These are phyloP conservation scores for Xylariaceae sp. DNA, from an alignment of 2,329 filamentous ascomycete species.

Conservation along the genomic window DNA sequence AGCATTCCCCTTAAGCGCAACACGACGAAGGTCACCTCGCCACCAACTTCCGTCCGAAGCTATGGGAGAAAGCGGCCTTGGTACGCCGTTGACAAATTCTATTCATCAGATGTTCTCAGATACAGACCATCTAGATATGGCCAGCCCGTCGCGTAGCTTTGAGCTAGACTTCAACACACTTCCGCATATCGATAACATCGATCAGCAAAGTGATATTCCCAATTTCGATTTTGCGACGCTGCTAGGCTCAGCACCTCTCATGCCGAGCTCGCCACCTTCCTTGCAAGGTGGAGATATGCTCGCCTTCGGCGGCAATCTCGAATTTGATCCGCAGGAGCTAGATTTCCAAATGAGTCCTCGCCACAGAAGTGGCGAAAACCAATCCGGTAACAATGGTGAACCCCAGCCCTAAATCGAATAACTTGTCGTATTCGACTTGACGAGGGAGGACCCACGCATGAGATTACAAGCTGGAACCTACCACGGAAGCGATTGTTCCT, in stretches of 20 bases:
- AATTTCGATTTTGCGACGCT: constrained; percentile 45
- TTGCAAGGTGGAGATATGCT: constrained; percentile 23
- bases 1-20: constrained; percentile 5
- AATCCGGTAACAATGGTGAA: not conserved
- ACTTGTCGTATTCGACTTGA: no score
- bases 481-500: no score
- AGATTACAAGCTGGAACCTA: no score
- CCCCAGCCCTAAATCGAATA: not conserved
- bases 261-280: constrained; percentile 46
- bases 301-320: constrained; percentile 22
- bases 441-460: no score
- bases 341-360: constrained; percentile 8
- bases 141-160: constrained; percentile 34
- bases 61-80: constrained; percentile 17
- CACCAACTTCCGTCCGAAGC: constrained; percentile 25
- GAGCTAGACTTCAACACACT: constrained; percentile 41
- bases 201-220: constrained; percentile 15
- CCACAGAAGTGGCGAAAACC: constrained; percentile 2
- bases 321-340: constrained; percentile 12
- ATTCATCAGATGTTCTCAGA: constrained; percentile 61
- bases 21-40: constrained; percentile 37
- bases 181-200: constrained; percentile 35
- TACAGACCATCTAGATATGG: constrained; percentile 41
- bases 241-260: constrained; percentile 42
- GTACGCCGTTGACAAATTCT: constrained; percentile 32